Evolutionary conservation across 164 flowering plant species (phyloP), one percentile per base, ranked within the genome.

Genomic region (Annona cherimola): DNA sequence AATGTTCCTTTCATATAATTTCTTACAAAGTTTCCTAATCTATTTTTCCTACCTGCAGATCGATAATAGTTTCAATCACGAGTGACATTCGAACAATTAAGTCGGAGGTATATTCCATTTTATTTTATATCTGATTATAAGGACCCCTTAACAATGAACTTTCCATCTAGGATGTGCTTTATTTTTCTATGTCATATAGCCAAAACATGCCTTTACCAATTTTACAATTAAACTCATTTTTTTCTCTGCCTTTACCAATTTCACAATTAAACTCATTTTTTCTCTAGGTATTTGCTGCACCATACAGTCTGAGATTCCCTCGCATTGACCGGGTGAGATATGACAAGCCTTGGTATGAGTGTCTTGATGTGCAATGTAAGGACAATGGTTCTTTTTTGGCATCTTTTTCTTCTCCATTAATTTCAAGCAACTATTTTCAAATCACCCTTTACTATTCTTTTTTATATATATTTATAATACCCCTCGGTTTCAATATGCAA

Each of bases 331-430:
- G 82, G 73, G 98, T 91, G 74, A 88, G 97, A 84, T 86, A 86
- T 85, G 99, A 96, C 84, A 96, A 96, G 78, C 94, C 96, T 69
- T 96, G 99, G 98, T 89, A 93, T 74, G 99, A 96, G 73, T 96
- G 99, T 82, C 97, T 96, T 78, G 97, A 96, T 76, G 88, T 96
- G 72, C 91, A 93, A 77, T 84, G 98, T 93, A 83, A 86, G 44
- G 57, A 63, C 20, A 54, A 11, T 12, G 14, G n/a, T 40, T 67
- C 3, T 72, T 5, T 12, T 5, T 45, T 54, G 61, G 11, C 61
- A 50, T 18, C 7, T 60, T 7, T 5, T 20, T 43, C 5, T 50
- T 6, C 1, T 39, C 26, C 50, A 2, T 35, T 61, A 26, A 20
- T 61, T 61, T 61, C 35, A n/a, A n/a, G 63, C 6, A 26, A 61